Evolutionary conservation across 441 rosid genomes (phyloP).

Genomic region (Adansonia gregorii): DNA sequence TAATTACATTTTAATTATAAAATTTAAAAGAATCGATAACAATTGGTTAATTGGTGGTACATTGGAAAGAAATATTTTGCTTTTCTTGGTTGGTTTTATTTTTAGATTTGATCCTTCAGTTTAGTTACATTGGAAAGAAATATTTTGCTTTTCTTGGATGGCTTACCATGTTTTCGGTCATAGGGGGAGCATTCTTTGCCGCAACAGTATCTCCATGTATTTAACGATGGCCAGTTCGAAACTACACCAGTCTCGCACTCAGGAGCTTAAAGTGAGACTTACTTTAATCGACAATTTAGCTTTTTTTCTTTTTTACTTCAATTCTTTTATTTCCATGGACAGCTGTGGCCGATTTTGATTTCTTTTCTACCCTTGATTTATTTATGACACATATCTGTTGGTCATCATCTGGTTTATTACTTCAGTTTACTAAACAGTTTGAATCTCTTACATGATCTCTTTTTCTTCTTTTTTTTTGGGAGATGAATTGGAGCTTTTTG

Average conservation of each 20-base stretch:
- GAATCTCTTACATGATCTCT: slow-evolving; percentile 17
- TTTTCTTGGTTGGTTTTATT: neutral
- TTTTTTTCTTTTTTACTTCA: slow-evolving; percentile 17
- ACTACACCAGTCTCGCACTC: slow-evolving; percentile 93
- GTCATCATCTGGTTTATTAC: slow-evolving; percentile 24
- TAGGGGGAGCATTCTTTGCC: slow-evolving; percentile 94
- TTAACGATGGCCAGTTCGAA: slow-evolving; percentile 70
- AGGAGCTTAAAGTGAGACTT: slow-evolving; percentile 57
- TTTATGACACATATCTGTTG: slow-evolving; percentile 11
- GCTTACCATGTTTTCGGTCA: slow-evolving; percentile 30
- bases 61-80: neutral
- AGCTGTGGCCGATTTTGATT: slow-evolving; percentile 30
- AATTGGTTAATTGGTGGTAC: neutral
- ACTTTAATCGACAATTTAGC: slow-evolving; percentile 23
- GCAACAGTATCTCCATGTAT: slow-evolving; percentile 72
- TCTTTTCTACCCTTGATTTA: slow-evolving; percentile 24
- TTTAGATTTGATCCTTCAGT: neutral
- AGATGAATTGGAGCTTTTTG: slow-evolving; percentile 25
- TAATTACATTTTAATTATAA: neutral
- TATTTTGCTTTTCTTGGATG: neutral
- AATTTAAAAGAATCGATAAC: neutral
- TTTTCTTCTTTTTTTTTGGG: slow-evolving; percentile 6
- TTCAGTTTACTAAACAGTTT: slow-evolving; percentile 20
- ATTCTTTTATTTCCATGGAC: slow-evolving; percentile 38
- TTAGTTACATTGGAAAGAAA: neutral